Evolutionary conservation across 1,284 basidiomycete species (phyloP).

Genomic region (Mycena citricolor): DNA sequence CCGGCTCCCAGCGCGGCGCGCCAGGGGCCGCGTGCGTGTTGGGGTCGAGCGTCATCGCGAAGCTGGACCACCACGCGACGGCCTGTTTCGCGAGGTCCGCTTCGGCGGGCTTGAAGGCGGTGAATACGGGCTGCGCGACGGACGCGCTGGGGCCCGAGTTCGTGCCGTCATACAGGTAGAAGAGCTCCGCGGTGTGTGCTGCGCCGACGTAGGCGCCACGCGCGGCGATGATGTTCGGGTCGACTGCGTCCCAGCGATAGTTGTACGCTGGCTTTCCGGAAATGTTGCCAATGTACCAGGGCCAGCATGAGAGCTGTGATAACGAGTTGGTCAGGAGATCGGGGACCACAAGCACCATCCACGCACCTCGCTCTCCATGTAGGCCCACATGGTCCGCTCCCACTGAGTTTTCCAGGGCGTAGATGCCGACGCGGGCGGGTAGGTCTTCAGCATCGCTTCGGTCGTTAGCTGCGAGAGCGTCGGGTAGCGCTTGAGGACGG

Average conservation of each 20-base stretch:
- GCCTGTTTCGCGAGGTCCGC: slow-evolving; percentile 18
- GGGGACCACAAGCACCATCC: neutral
- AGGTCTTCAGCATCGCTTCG: slow-evolving; percentile 17
- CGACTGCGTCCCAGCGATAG: slow-evolving; percentile 23
- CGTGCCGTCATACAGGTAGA: slow-evolving; percentile 25
- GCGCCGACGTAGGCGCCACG: slow-evolving; percentile 21
- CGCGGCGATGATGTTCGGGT: slow-evolving; percentile 19
- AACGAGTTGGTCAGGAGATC: neutral
- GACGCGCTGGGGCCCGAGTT: slow-evolving; percentile 23
- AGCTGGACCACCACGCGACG: slow-evolving; percentile 24
- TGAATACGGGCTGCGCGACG: slow-evolving; percentile 24
- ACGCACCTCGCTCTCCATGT: slow-evolving; percentile 23
- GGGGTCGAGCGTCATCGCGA: slow-evolving; percentile 19
- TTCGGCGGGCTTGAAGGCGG: slow-evolving; percentile 14
- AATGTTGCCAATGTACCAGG: slow-evolving; percentile 22
- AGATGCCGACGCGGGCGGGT: slow-evolving; percentile 17
- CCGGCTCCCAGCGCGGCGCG: slow-evolving; percentile 18
- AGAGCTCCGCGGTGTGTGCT: slow-evolving; percentile 22
- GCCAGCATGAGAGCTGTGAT: slow-evolving; percentile 19
- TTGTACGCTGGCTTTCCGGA: slow-evolving; percentile 21
- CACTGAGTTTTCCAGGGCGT: slow-evolving; percentile 23
- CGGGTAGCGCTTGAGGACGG: slow-evolving; percentile 19
- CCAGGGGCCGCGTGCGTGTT: slow-evolving; percentile 20
- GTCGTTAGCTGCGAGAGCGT: too few species aligned
- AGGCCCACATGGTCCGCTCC: slow-evolving; percentile 24